Percentiles rank a stretch among this genome's conserved stretches.
Evolutionary conservation across 352 stramenopile species (phyloP).

Genomic region (Globisporangium orthogonon): DNA sequence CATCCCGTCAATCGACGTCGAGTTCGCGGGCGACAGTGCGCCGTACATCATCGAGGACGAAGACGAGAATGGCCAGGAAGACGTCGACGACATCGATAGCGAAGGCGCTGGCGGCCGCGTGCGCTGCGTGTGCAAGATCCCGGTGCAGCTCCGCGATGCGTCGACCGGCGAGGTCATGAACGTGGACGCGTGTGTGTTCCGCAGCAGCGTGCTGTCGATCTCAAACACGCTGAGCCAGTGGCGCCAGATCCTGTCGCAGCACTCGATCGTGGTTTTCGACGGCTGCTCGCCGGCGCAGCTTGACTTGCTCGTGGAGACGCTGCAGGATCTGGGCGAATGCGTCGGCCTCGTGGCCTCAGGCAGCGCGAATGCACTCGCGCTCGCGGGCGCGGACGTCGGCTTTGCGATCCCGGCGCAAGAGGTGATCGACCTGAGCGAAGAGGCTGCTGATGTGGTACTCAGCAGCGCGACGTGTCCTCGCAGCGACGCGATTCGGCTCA

Average conservation of each 20-base stretch:
- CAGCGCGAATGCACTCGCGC: conserved; percentile 33
- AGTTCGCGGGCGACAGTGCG: conserved; percentile 14
- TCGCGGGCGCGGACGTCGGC: conserved; percentile 38
- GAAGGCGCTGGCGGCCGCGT: conserved; percentile 16
- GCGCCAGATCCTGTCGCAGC: conserved; percentile 33
- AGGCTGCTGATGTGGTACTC: conserved; percentile 38
- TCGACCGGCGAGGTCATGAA: conserved; percentile 26
- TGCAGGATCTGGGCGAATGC: conserved; percentile 46
- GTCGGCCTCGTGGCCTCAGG: conserved; percentile 39
- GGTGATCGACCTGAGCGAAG: conserved; percentile 41
- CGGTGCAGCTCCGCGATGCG: conserved; percentile 29
- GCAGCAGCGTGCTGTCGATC: conserved; percentile 33
- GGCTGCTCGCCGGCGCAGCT: conserved; percentile 31
- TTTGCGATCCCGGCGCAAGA: conserved; percentile 37
- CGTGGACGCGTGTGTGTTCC: conserved; percentile 29
- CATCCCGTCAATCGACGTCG: conserved; percentile 13
- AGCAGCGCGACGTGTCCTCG: conserved; percentile 30
- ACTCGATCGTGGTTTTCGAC: conserved; percentile 41
- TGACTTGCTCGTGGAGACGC: conserved; percentile 40
- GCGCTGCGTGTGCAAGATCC: conserved; percentile 23
- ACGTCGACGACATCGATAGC: conserved; percentile 16
- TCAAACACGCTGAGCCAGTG: conserved; percentile 49
- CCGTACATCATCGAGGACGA: conserved; percentile 9
- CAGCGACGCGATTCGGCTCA: conserved; percentile 41
- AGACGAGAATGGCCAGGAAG: conserved; percentile 8